A percentile compares a stretch with the other conserved stretches of the same genome.
phyloP scores from a whole-genome alignment of 1,284 basidiomycete species.

The Puccinia horiana region DNA sequence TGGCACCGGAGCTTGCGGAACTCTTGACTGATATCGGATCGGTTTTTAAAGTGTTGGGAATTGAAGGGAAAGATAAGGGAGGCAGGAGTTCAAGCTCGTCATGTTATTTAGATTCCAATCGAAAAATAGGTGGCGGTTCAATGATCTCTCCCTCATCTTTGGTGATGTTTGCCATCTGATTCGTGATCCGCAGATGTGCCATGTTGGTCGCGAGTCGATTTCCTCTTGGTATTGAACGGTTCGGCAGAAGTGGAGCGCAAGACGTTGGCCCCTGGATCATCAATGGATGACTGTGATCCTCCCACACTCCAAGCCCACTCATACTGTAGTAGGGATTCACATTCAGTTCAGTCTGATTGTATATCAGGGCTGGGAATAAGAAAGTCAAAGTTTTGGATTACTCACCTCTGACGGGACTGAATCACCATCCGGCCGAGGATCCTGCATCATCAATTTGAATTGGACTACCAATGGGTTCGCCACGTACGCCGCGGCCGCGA shows the following conservation, averaged over 20 bases:
- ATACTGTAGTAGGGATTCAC: too few species aligned
- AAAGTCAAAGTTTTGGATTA: neutral
- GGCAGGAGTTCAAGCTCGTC: too few species aligned
- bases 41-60: neutral
- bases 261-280: too few species aligned
- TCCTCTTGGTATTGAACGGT: neutral
- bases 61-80: neutral
- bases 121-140: too few species aligned
- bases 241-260: neutral
- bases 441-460: neutral
- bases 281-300: too few species aligned
- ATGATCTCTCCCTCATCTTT: too few species aligned
- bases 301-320: too few species aligned
- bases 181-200: too few species aligned
- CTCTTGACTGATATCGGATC: neutral
- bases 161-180: too few species aligned
- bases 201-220: neutral
- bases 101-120: too few species aligned
- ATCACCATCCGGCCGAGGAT: neutral
- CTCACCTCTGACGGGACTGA: neutral
- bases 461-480: neutral
- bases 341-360: too few species aligned
- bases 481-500: neutral
- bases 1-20: neutral
- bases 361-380: neutral